Evolutionary conservation across 2,329 filamentous ascomycete genomes (phyloP), one percentile per base, ranked within the genome.

Genomic region (Dactylonectria estremocensis): DNA sequence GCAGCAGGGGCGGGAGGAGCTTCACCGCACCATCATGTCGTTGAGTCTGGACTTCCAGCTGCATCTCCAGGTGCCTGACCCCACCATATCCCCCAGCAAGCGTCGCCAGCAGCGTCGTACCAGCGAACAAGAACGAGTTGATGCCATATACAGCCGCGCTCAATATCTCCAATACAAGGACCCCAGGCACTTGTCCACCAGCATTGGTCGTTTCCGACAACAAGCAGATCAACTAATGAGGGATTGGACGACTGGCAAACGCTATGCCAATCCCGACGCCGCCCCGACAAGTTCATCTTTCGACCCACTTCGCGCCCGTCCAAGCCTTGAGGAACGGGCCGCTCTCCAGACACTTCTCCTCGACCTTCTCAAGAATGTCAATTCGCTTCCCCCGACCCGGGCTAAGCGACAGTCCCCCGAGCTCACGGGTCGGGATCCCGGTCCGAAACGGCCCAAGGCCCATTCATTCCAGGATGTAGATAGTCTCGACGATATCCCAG

Each of bases 1-100:
- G 56, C 33, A 40, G 18, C 60, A 68, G 35, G 70, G 59, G 4
- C 67, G 63, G 33, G 72, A 76, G 11, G 71, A 70, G 48, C 70
- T 80, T 14, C 57, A 73, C 31, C 68, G 70, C 33, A 72, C 66
- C 11, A 74, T 80, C 20, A 64, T 70, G 24, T 71, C 71, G 0
- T 68, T 80, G 24, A 79, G 76, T 53, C 63, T 62, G 31, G 69
- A 74, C 37, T 80, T 75, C 54, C 66, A 64, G 10, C 70, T 80
- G 3, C 61, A 69, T 14, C 73, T 80, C 14, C 49, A 61, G 18
- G 64, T 71, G 18, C 74, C 74, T 3, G 73, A 76, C 58, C 53
- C 67, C 7, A 72, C 57, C 2, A 59, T 76, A n/a, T 76, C 76
- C 28, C 77, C 76, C n/a, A 73, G 66, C 49, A 74, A 74, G 56